Conservation (phyloP, 2,329 filamentous ascomycete species). For the Xylaria sp. region DNA sequence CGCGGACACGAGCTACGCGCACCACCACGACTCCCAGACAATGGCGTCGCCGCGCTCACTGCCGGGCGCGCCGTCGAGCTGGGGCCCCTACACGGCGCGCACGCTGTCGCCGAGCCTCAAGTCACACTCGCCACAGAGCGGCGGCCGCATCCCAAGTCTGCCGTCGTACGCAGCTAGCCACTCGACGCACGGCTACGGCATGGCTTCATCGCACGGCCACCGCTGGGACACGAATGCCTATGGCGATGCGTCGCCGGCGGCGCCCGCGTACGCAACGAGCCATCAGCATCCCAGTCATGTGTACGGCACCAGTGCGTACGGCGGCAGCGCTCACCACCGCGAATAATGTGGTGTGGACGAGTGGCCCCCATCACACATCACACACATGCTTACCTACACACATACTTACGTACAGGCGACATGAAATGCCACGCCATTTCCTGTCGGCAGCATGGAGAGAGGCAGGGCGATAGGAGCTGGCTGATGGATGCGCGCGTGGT, state of each 20-base stretch:
- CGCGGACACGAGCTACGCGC: conserved; percentile 54
- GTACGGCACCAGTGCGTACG: conserved; percentile 57
- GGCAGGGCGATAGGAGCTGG: neutral
- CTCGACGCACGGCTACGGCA: conserved; percentile 52
- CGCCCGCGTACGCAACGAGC: conserved; percentile 44
- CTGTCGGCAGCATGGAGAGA: neutral
- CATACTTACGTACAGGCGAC: neutral
- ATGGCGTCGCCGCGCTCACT: conserved; percentile 66
- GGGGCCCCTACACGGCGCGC: conserved; percentile 61
- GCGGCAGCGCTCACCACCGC: conserved; percentile 56
- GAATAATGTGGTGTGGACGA: conserved; percentile 44
- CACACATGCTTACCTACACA: neutral
- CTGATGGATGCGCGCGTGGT: neutral
- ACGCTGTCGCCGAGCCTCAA: conserved; percentile 59
- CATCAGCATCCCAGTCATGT: conserved; percentile 54
- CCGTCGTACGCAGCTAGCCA: conserved; percentile 53
- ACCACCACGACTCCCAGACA: conserved; percentile 60
- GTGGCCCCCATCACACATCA: neutral
- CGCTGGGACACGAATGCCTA: conserved; percentile 50
- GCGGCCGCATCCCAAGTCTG: conserved; percentile 51
- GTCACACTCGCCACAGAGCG: conserved; percentile 51
- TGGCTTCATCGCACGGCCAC: conserved; percentile 48
- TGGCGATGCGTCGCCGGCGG: conserved; percentile 42
- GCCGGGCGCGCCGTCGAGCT: conserved; percentile 60
- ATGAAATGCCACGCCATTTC: neutral